Evolutionary conservation across 306 rosid species (phyloP), one percentile per base, ranked within the genome.

Genomic region (Cucumis cinereus): DNA sequence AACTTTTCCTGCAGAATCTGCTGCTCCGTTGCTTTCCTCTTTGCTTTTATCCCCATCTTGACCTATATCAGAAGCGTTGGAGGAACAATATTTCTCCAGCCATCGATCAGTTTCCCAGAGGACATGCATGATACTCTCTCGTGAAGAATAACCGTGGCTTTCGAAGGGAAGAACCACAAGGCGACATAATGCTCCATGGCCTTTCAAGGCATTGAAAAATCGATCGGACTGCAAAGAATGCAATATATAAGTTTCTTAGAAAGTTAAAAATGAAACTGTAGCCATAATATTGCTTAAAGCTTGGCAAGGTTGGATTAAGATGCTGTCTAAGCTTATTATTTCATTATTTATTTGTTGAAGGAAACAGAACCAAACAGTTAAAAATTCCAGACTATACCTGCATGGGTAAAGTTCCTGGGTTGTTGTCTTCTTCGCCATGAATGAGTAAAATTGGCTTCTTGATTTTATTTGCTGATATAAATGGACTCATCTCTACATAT

Each of bases 61-160:
- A 55, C 41, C 85, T 72, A 52, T 82, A 64, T 81, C 84, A 41
- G 87, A 77, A 77, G 77, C 40, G 80, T 84, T 79, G 38, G 95
- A 81, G 69, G 85, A 85, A 28, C 96, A 89, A 77, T 88, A 74
- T 72, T 88, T 94, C 66, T 89, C 90, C 81, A 94, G 81, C 99
- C 99, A 94, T 75, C 99, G 89, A 82, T 90, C 99, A 80, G 97
- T 94, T 87, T 94, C 99, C 99, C 99, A 94, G 36, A 94, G 96
- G 66, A 94, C 96, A 49, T 94, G 99, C 97, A 94, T 91, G 89
- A 94, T 92, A 87, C 99, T 94, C 84, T 94, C 99, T 75, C 96
- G 87, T 79, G 96, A 77, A 76, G 93, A 68, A 84, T 92, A 94
- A 14, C 97, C 93, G 79, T 94, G 99, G 91, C 99, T 94, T 84